phyloP scores from a whole-genome alignment of 2,329 filamentous ascomycete genomes.

The Zelopaecilomyces penicillatus region DNA sequence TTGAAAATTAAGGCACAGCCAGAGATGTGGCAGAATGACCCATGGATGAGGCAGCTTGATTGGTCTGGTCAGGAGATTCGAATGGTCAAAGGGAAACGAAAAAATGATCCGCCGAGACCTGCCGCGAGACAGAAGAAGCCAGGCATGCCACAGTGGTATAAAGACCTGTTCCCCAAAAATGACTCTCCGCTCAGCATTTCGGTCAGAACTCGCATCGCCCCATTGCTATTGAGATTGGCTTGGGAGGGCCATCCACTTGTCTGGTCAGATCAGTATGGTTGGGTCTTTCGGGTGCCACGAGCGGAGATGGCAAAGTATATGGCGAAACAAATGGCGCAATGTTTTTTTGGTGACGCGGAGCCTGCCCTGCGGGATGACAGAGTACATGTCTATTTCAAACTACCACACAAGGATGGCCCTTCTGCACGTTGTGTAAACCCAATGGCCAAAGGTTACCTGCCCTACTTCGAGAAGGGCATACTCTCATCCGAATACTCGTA shows the following conservation, averaged over 20 bases:
- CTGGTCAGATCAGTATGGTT: constrained; percentile 90
- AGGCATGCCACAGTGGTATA: constrained; percentile 94
- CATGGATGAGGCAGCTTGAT: constrained; percentile 89
- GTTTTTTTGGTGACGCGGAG: constrained; percentile 76
- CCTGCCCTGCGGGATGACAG: constrained; percentile 55
- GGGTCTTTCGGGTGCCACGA: constrained; percentile 74
- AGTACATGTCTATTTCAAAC: constrained; percentile 70
- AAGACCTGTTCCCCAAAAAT: constrained; percentile 69
- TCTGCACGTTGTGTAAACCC: constrained; percentile 76
- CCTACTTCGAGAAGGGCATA: constrained; percentile 84
- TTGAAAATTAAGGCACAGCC: constrained; percentile 62
- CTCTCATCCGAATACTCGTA: constrained; percentile 82
- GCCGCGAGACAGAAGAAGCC: constrained; percentile 84
- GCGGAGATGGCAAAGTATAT: constrained; percentile 56
- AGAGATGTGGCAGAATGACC: constrained; percentile 66
- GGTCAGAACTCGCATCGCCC: constrained; percentile 80
- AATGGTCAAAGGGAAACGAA: constrained; percentile 88
- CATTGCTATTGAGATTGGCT: constrained; percentile 69
- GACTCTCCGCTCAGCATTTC: constrained; percentile 65
- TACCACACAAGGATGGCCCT: constrained; percentile 94
- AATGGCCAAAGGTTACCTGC: constrained; percentile 81
- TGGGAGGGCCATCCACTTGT: constrained; percentile 87
- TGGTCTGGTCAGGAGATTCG: constrained; percentile 90
- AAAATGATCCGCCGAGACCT: constrained; percentile 67
- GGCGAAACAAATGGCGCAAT: constrained; percentile 62